phyloP scores from a whole-genome alignment of 768 basidiomycete genomes.

The Psilocybe cubensis region DNA sequence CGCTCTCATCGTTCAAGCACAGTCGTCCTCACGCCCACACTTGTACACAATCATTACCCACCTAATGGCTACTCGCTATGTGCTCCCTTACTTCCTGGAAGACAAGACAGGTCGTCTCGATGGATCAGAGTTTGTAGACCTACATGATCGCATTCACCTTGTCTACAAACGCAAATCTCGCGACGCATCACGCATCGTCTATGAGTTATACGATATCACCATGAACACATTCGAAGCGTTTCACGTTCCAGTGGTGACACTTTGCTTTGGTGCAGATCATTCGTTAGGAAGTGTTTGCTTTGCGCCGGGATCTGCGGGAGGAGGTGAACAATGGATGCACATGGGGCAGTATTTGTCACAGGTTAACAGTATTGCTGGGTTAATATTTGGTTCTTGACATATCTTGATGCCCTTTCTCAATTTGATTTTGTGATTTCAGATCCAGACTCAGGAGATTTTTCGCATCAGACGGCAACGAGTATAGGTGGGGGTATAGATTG shows the following conservation, averaged over 20 bases:
- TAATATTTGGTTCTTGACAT: slow-evolving; percentile 12
- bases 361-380: slow-evolving; percentile 46
- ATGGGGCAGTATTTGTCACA: slow-evolving; percentile 61
- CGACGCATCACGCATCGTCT: slow-evolving; percentile 44
- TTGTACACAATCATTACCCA: neutral
- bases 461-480: slow-evolving; percentile 63
- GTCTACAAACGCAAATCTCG: slow-evolving; percentile 50
- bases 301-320: slow-evolving; percentile 1
- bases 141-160: slow-evolving; percentile 62
- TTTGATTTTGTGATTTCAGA: slow-evolving; percentile 27
- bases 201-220: slow-evolving; percentile 54
- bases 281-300: slow-evolving; percentile 57
- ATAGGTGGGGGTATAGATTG: slow-evolving; percentile 58
- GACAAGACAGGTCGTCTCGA: slow-evolving; percentile 58
- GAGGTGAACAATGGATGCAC: slow-evolving; percentile 33
- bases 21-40: neutral
- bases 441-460: slow-evolving; percentile 53
- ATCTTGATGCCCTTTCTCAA: neutral
- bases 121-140: slow-evolving; percentile 63
- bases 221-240: slow-evolving; percentile 25
- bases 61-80: slow-evolving; percentile 33
- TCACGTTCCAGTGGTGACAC: slow-evolving; percentile 43
- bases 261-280: slow-evolving; percentile 55
- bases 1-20: neutral
- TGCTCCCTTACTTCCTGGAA: slow-evolving; percentile 65